These are phyloP conservation scores for Fusarium succisae DNA, from an alignment of 2,329 filamentous ascomycete species.

Conservation along the genomic window DNA sequence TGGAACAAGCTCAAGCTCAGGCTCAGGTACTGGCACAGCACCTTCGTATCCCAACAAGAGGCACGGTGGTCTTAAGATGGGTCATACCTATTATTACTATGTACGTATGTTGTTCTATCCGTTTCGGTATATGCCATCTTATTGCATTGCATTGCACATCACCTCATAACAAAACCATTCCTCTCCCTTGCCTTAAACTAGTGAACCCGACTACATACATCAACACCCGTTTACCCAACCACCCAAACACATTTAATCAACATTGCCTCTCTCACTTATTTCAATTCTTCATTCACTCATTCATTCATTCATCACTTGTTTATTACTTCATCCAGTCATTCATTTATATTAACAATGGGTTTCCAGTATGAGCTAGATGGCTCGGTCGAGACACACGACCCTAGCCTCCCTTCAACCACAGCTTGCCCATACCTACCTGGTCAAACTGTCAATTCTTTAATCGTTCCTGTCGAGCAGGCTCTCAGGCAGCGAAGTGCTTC, in stretches of 20 bases:
- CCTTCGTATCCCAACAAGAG: slow-evolving; percentile 56
- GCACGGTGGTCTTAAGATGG: slow-evolving; percentile 88
- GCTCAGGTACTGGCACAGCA: slow-evolving; percentile 28
- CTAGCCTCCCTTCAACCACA: slow-evolving; percentile 76
- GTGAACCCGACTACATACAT: slow-evolving; percentile 18
- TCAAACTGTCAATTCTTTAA: slow-evolving; percentile 85
- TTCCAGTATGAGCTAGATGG: slow-evolving; percentile 83
- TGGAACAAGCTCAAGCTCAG: slow-evolving; percentile 32
- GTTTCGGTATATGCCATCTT: slow-evolving; percentile 22
- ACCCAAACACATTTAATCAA: slow-evolving; percentile 26
- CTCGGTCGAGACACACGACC: slow-evolving; percentile 79
- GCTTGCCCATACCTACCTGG: slow-evolving; percentile 87
- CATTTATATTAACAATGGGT: slow-evolving; percentile 38
- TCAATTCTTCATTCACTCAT: slow-evolving; percentile 8
- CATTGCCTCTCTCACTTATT: slow-evolving; percentile 23
- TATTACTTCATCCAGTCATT: slow-evolving; percentile 11
- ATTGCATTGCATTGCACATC: slow-evolving; percentile 7
- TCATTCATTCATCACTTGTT: neutral
- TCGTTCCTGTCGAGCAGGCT: slow-evolving; percentile 77
- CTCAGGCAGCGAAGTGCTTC: slow-evolving; percentile 71
- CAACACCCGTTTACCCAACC: slow-evolving; percentile 24
- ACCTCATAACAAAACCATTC: slow-evolving; percentile 20
- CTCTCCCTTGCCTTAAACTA: slow-evolving; percentile 35
- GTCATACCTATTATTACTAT: slow-evolving; percentile 94
- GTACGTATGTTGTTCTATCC: slow-evolving; percentile 72